Evolutionary conservation across 139 green algal genomes (phyloP).

Genomic region (Micromonas commoda): DNA sequence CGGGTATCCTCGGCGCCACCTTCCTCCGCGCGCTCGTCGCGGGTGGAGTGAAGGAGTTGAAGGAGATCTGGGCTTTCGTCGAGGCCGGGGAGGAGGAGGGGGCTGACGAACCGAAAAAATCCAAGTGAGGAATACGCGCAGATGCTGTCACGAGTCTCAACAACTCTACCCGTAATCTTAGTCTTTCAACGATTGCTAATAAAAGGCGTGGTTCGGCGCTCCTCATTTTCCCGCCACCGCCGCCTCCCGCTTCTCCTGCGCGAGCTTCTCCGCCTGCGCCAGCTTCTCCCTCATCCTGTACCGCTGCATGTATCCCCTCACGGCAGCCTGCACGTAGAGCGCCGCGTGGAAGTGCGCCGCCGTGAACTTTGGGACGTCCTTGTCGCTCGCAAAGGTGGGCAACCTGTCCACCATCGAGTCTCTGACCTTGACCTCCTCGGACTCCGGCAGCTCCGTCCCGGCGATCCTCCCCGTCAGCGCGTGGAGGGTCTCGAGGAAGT

Average conservation of each 20-base stretch:
- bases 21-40: conserved; percentile 48
- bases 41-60: conserved; percentile 53
- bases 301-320: conserved; percentile 55
- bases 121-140: neutral
- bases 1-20: conserved; percentile 66
- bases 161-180: no score
- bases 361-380: conserved; percentile 49
- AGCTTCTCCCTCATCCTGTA: conserved; percentile 43
- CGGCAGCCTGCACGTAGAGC: conserved; percentile 60
- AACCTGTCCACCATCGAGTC: conserved; percentile 13
- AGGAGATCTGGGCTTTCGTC: conserved; percentile 20
- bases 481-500: conserved; percentile 64
- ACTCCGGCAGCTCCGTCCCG: conserved; percentile 40
- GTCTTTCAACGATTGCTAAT: no score
- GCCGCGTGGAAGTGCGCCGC: conserved; percentile 60
- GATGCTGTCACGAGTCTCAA: no score
- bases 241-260: no score
- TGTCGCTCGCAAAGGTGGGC: neutral
- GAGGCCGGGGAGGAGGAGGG: conserved; percentile 22
- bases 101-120: neutral
- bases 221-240: no score
- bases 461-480: conserved; percentile 52
- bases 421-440: conserved; percentile 37
- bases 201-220: no score
- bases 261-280: neutral